A percentile compares a stretch with the other conserved stretches of the same genome.
Conservation (phyloP, 2,329 filamentous ascomycete genomes). For the Paecilomyces fulvus region DNA sequence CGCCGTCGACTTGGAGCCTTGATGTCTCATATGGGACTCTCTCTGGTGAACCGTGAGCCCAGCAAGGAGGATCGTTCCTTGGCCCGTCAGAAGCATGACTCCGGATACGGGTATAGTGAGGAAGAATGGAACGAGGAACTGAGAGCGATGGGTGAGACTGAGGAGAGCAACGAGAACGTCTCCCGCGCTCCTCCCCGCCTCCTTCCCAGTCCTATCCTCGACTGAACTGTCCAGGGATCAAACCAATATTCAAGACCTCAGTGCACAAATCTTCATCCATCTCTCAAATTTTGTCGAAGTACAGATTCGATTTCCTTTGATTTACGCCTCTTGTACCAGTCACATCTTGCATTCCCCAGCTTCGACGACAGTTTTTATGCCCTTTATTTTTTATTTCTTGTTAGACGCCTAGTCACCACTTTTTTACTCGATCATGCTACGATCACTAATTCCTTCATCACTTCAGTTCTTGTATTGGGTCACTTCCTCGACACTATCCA, state of each 20-base stretch:
- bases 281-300: background rate
- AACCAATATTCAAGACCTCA: background rate
- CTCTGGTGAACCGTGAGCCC: slow-evolving; percentile 1
- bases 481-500: background rate
- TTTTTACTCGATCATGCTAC: background rate
- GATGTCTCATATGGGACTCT: slow-evolving; percentile 7
- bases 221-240: background rate
- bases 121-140: background rate
- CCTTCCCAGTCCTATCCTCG: slow-evolving; percentile 6
- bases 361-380: background rate
- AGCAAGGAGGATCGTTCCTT: slow-evolving; percentile 2
- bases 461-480: background rate
- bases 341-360: background rate
- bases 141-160: background rate
- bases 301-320: background rate
- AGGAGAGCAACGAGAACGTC: background rate
- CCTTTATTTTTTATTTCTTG: background rate
- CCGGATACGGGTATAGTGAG: background rate
- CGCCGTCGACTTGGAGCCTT: slow-evolving; percentile 10
- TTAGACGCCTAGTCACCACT: background rate
- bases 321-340: background rate
- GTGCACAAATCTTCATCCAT: background rate
- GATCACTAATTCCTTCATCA: background rate
- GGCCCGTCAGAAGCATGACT: background rate
- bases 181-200: slow-evolving; percentile 3